These are phyloP conservation scores for Pseudogymnoascus sp. DNA, from an alignment of 2,329 filamentous ascomycete genomes.

Conservation along the genomic window DNA sequence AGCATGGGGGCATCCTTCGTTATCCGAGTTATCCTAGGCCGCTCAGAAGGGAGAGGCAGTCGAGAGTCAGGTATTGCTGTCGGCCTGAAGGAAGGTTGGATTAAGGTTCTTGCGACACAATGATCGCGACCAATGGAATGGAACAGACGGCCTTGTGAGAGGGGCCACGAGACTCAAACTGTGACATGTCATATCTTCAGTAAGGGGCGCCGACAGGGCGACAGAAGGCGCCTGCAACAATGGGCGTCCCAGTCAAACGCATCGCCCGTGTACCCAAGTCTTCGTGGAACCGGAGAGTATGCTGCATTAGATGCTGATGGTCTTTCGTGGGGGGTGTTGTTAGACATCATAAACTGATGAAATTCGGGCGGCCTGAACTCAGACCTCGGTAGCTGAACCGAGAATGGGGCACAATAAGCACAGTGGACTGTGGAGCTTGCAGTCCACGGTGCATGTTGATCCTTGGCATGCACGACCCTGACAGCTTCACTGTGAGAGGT, in stretches of 20 bases:
- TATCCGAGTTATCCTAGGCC: not conserved
- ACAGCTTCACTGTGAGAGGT: not conserved
- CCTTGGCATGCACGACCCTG: not conserved
- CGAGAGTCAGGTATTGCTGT: not conserved
- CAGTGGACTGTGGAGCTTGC: not conserved
- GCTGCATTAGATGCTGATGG: not conserved
- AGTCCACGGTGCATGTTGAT: not conserved
- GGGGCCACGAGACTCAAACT: conserved; percentile 5
- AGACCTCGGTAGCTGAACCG: conserved; percentile 1
- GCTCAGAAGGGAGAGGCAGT: not conserved
- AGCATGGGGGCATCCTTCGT: not conserved
- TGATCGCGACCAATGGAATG: not conserved
- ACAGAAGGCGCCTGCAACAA: not conserved
- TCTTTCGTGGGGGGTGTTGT: not conserved
- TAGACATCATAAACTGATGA: not conserved
- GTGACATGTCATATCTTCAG: not conserved
- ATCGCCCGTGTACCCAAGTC: not conserved
- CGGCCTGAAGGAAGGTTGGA: conserved; percentile 5
- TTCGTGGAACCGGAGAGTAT: not conserved
- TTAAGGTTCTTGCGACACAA: conserved; percentile 2
- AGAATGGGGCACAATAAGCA: conserved; percentile 1
- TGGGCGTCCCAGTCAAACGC: not conserved
- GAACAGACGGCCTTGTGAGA: not conserved
- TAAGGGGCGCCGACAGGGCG: not conserved
- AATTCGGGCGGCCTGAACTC: not conserved